These are phyloP conservation scores for Castanea mollissima DNA, from an alignment of 306 rosid genomes.

Conservation along the genomic window DNA sequence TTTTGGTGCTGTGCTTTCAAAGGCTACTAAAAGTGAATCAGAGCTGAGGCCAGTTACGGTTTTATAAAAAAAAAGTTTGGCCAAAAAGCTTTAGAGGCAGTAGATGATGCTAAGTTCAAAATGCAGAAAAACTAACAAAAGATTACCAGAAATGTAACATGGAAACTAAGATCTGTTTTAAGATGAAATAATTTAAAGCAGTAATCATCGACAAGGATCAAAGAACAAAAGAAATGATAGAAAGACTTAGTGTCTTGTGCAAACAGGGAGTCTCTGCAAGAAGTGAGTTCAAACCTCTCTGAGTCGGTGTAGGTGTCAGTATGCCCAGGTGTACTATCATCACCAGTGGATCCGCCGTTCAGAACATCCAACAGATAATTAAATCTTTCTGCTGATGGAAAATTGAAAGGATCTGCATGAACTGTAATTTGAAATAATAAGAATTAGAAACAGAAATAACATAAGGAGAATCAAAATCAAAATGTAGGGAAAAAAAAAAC, in stretches of 20 bases:
- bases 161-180: background rate
- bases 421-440: conserved; percentile 1
- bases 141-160: background rate
- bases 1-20: too few species aligned
- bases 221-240: background rate
- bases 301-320: conserved; percentile 33
- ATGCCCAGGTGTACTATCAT: conserved; percentile 27
- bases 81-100: background rate
- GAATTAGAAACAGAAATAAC: background rate
- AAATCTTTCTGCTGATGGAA: conserved; percentile 37
- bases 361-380: conserved; percentile 30
- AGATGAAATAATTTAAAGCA: background rate
- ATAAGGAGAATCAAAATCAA: background rate
- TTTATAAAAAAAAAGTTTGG: background rate
- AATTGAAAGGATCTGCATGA: conserved; percentile 43
- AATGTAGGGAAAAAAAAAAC: background rate
- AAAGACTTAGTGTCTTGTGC: background rate
- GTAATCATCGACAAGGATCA: background rate
- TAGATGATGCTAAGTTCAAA: background rate
- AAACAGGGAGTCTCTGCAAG: too few species aligned
- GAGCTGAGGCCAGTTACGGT: background rate
- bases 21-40: background rate
- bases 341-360: conserved; percentile 29
- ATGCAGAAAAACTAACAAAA: background rate
- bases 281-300: conserved; percentile 47